Conservation (phyloP, 2,329 filamentous ascomycete species). For the Neurospora sp. region DNA sequence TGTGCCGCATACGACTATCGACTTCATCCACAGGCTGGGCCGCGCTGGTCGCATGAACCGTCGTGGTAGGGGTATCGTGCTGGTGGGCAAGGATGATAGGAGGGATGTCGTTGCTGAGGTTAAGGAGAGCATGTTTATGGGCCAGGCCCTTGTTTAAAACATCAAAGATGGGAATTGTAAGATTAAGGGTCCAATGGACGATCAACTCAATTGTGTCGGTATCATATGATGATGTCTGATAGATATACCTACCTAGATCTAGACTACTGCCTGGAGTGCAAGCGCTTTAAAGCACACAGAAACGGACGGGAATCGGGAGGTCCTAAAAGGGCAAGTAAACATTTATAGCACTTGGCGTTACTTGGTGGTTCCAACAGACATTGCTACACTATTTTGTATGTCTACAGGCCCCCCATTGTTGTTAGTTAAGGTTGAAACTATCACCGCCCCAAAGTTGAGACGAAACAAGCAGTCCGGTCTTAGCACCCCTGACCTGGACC, state of each 20-base stretch:
- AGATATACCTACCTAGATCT: not conserved
- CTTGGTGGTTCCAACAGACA: not conserved
- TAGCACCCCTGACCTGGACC: not conserved
- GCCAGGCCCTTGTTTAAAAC: slow-evolving; percentile 60
- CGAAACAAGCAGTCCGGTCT: not conserved
- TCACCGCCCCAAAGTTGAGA: not conserved
- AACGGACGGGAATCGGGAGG: not conserved
- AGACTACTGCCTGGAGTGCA: not conserved
- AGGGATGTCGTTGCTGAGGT: slow-evolving; percentile 89
- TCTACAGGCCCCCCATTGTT: not conserved
- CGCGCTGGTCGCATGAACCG: slow-evolving; percentile 88
- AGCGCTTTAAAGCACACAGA: not conserved
- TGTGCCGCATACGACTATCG: slow-evolving; percentile 94
- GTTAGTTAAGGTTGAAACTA: not conserved
- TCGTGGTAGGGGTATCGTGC: slow-evolving; percentile 76
- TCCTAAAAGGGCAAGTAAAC: not conserved
- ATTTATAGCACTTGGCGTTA: not conserved
- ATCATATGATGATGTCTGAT: not conserved
- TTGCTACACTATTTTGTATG: not conserved
- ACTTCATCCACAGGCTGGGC: slow-evolving; percentile 94
- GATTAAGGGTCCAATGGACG: not conserved
- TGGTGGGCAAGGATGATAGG: slow-evolving; percentile 82
- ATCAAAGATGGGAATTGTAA: not conserved
- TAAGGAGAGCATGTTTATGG: slow-evolving; percentile 77
- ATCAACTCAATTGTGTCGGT: not conserved